These are phyloP conservation scores for Solanum etuberosum DNA, from an alignment of 257 asterid species.

Conservation along the genomic window DNA sequence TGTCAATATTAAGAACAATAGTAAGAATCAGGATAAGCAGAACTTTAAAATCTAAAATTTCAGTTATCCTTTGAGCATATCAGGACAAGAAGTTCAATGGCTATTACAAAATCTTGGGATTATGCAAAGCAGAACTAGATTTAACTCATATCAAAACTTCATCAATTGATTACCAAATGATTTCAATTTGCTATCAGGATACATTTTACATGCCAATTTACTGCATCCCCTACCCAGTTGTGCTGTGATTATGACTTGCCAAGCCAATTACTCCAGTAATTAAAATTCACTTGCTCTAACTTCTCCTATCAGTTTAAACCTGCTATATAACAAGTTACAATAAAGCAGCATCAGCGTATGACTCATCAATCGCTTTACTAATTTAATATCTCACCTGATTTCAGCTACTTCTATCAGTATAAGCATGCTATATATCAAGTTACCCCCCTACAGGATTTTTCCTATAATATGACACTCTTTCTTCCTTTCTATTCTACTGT, in stretches of 20 bases:
- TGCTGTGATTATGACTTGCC: neutral
- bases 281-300: neutral
- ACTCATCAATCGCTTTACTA: neutral
- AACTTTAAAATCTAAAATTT: neutral
- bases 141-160: neutral
- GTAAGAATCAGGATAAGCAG: neutral
- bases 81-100: neutral
- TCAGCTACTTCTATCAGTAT: neutral
- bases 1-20: conserved; percentile 22
- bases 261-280: neutral
- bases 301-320: neutral
- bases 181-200: neutral
- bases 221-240: neutral
- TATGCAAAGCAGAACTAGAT: neutral
- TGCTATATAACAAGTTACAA: neutral
- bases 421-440: neutral
- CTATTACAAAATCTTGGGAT: neutral
- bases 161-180: neutral
- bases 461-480: neutral
- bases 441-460: neutral
- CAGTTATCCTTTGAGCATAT: neutral
- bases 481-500: neutral
- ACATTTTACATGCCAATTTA: neutral
- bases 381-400: neutral
- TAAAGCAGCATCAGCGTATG: neutral